Evolutionary conservation across 768 basidiomycete genomes (phyloP).

Genomic region (Suillus brevipes): DNA sequence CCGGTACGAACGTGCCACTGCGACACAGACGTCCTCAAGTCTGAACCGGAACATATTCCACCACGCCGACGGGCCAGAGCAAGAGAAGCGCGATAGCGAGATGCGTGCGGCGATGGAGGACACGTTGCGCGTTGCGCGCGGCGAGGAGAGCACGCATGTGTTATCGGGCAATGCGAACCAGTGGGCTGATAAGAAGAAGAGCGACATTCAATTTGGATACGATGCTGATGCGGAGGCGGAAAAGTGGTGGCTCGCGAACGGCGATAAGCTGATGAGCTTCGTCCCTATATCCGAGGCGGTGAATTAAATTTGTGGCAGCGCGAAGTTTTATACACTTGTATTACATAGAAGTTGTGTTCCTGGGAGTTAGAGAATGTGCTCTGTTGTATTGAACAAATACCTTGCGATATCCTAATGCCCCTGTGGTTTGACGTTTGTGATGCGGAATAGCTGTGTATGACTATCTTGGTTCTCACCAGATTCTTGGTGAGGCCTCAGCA

Average conservation of each 20-base stretch:
- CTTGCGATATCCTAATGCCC: neutral
- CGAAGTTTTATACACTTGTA: neutral
- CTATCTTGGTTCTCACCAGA: neutral
- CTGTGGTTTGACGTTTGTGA: neutral
- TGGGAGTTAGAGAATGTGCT: neutral
- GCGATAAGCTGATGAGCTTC: constrained; percentile 19
- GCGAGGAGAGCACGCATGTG: constrained; percentile 15
- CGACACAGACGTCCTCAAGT: constrained; percentile 50
- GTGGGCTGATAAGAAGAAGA: constrained; percentile 61
- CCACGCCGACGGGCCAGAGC: constrained; percentile 53
- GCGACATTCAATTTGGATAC: constrained; percentile 47
- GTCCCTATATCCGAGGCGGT: neutral
- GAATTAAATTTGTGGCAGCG: neutral
- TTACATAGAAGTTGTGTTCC: neutral
- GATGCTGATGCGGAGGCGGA: constrained; percentile 54
- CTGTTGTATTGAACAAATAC: neutral
- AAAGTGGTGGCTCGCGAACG: constrained; percentile 47
- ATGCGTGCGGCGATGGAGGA: constrained; percentile 54
- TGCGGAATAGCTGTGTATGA: neutral
- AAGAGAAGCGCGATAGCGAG: constrained; percentile 47
- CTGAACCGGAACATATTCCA: constrained; percentile 58
- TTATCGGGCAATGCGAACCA: constrained; percentile 46
- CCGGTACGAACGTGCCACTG: constrained; percentile 49
- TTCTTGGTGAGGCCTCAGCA: neutral
- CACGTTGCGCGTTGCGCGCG: constrained; percentile 29